Percentiles rank a stretch among this genome's conserved stretches.
Evolutionary conservation across 805 yeast genomes (phyloP).

Genomic region (Candida ortonii): DNA sequence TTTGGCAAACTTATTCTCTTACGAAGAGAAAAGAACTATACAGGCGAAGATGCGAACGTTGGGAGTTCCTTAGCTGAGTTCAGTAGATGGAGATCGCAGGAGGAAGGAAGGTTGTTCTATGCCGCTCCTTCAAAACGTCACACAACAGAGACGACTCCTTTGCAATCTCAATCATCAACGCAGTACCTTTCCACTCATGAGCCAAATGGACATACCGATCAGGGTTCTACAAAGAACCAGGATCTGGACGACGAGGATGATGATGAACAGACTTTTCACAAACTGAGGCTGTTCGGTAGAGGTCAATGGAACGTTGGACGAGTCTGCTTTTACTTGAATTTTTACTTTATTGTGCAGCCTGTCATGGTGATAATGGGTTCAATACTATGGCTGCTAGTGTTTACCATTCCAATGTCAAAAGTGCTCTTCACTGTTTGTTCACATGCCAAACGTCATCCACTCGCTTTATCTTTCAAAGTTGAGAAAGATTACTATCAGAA

Average conservation of each 20-base stretch:
- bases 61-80: slow-evolving; percentile 85
- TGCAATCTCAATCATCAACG: slow-evolving; percentile 5
- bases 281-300: slow-evolving; percentile 73
- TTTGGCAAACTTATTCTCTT: slow-evolving; percentile 87
- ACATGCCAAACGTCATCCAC: slow-evolving; percentile 86
- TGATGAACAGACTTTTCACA: slow-evolving; percentile 27
- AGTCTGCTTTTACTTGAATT: slow-evolving; percentile 67
- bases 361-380: slow-evolving; percentile 51
- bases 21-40: slow-evolving; percentile 72
- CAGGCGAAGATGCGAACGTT: slow-evolving; percentile 83
- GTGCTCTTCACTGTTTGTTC: slow-evolving; percentile 62
- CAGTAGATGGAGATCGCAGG: slow-evolving; percentile 81
- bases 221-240: slow-evolving; percentile 1
- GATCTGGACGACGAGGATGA: slow-evolving; percentile 26
- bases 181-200: slow-evolving; percentile 2
- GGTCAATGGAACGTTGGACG: slow-evolving; percentile 90
- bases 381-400: slow-evolving; percentile 76
- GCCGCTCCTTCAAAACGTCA: slow-evolving; percentile 49
- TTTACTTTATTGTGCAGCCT: slow-evolving; percentile 71
- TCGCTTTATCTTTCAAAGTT: slow-evolving; percentile 74
- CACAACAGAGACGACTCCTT: slow-evolving; percentile 22
- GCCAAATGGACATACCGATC: slow-evolving; percentile 2
- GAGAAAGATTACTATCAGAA: slow-evolving; percentile 49
- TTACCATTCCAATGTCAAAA: slow-evolving; percentile 92
- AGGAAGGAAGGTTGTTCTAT: slow-evolving; percentile 75